Percentiles rank a stretch among this genome's conserved stretches.
phyloP scores from a whole-genome alignment of 2,329 filamentous ascomycete species.

The Fusarium sublunatum region DNA sequence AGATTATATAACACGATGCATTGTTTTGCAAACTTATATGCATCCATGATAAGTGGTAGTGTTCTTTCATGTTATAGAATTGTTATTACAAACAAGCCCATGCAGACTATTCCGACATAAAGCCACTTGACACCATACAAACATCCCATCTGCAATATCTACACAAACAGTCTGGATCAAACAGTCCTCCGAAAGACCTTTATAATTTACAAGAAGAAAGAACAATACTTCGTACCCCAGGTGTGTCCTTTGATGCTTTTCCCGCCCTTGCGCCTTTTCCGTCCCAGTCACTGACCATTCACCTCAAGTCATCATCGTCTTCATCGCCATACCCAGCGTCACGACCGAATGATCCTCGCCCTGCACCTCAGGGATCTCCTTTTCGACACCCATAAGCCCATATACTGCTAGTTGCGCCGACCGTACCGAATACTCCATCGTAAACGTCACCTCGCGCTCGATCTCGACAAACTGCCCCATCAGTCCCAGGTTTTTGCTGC shows the following conservation, averaged over 20 bases:
- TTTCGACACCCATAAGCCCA: slow-evolving; percentile 42
- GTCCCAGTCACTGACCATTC: neutral
- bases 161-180: neutral
- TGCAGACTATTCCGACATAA: neutral
- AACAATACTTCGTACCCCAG: neutral
- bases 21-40: too few relatives aligned
- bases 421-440: slow-evolving; percentile 46
- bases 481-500: slow-evolving; percentile 43
- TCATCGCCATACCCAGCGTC: slow-evolving; percentile 43
- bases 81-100: neutral
- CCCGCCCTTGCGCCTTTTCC: slow-evolving; percentile 12
- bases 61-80: neutral
- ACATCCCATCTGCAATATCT: too few relatives aligned
- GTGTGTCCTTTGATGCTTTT: slow-evolving; percentile 5
- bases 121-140: neutral
- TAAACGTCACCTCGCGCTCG: slow-evolving; percentile 46
- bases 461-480: slow-evolving; percentile 47
- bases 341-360: slow-evolving; percentile 42
- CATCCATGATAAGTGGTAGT: neutral
- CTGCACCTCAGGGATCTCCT: slow-evolving; percentile 33
- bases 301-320: slow-evolving; percentile 43
- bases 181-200: neutral
- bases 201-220: neutral
- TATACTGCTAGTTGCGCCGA: slow-evolving; percentile 45
- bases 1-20: too few relatives aligned